phyloP scores from a whole-genome alignment of 768 basidiomycete genomes.

The Rhodotorula diobovata region DNA sequence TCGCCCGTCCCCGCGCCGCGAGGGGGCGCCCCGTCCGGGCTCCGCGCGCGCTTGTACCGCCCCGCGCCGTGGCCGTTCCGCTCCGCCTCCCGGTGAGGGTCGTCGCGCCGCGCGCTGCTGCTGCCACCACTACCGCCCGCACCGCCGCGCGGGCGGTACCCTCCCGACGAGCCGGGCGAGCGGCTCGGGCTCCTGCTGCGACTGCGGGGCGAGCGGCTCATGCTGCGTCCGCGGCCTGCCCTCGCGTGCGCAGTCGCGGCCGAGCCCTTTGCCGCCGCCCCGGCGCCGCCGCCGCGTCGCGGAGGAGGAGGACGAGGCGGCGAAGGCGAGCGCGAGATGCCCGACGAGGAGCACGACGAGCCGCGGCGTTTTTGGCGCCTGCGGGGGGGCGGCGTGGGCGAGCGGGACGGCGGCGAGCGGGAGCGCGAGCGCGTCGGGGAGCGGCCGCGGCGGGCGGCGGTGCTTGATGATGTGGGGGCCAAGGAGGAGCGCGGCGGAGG shows the following conservation, averaged over 20 bases:
- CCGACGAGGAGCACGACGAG: not conserved
- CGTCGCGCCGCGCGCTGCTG: not conserved
- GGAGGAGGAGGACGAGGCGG: not conserved
- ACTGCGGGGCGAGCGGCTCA: too few relatives aligned
- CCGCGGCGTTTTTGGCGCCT: not conserved
- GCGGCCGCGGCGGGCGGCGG: not conserved
- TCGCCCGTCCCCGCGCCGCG: too few relatives aligned
- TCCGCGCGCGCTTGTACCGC: not conserved
- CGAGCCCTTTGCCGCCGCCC: too few relatives aligned
- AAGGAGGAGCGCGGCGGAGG: not conserved
- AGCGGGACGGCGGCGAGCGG: not conserved
- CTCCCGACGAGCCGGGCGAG: too few relatives aligned
- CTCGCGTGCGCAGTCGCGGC: too few relatives aligned
- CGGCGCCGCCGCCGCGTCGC: too few relatives aligned
- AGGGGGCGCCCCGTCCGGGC: not conserved
- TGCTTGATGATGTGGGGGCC: too few relatives aligned
- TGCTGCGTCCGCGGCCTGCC: too few relatives aligned
- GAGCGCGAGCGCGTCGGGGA: not conserved
- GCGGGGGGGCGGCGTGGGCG: not conserved
- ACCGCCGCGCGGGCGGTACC: too few relatives aligned
- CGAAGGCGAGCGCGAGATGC: not conserved
- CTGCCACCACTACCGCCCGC: too few relatives aligned
- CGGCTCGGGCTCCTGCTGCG: too few relatives aligned
- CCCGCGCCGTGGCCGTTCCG: not conserved
- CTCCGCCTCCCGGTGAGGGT: not conserved